A percentile compares a stretch with the other conserved stretches of the same genome.
Conservation (phyloP, 1,139 yeast genomes). For the Zygoascus meyerae region DNA sequence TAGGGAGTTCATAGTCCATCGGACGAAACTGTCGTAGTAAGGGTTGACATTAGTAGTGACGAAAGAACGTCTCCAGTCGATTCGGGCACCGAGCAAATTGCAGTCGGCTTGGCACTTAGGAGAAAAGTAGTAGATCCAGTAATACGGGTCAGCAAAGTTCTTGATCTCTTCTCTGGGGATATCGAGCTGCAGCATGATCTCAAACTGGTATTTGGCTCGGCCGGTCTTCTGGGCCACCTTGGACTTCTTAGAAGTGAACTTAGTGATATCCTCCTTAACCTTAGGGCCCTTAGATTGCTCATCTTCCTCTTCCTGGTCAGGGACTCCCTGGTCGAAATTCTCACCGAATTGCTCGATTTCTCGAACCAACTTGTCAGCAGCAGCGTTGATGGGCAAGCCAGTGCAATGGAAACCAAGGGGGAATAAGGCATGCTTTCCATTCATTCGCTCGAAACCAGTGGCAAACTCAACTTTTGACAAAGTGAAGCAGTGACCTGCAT, state of each 20-base stretch:
- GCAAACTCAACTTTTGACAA: constrained; percentile 92
- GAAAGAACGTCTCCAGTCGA: constrained; percentile 97
- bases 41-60: constrained; percentile 94
- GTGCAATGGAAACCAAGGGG: constrained; percentile 99
- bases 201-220: constrained; percentile 89
- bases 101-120: constrained; percentile 82
- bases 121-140: constrained; percentile 92
- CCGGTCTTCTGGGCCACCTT: constrained; percentile 93
- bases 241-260: constrained; percentile 86
- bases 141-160: constrained; percentile 80
- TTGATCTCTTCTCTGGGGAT: constrained; percentile 74
- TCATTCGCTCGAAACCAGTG: constrained; percentile 91
- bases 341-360: constrained; percentile 88
- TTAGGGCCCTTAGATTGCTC: constrained; percentile 36
- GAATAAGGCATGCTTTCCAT: constrained; percentile 85
- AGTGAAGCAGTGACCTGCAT: constrained; percentile 96
- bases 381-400: constrained; percentile 96
- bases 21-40: constrained; percentile 88
- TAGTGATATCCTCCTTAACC: constrained; percentile 71
- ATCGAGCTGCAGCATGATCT: constrained; percentile 92
- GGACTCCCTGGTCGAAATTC: constrained; percentile 63
- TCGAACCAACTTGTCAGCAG: constrained; percentile 92
- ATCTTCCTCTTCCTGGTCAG: constrained; percentile 42
- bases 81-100: constrained; percentile 79
- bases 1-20: constrained; percentile 94